Percentiles rank a stretch among this genome's conserved stretches.
Conservation (phyloP, 163 green algal genomes). For the Picocystis sp. region DNA sequence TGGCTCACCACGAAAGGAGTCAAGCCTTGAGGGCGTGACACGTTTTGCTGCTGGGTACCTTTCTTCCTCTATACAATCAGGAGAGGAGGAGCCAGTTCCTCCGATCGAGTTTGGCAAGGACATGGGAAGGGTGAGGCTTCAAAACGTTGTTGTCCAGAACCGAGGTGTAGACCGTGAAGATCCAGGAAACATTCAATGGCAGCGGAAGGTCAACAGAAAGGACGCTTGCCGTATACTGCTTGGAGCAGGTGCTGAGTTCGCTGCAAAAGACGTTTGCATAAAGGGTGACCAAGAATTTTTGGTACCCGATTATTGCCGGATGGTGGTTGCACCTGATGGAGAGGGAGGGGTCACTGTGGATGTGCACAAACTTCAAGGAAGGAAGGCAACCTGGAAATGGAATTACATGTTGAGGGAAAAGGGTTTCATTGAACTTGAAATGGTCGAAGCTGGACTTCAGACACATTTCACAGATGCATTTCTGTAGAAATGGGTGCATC, state of each 20-base stretch:
- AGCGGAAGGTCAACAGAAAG: constrained; percentile 32
- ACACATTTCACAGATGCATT: too few relatives aligned
- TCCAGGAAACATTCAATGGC: constrained; percentile 67
- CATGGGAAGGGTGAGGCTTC: constrained; percentile 53
- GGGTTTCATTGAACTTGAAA: constrained; percentile 11
- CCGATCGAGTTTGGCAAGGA: neutral
- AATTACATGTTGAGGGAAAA: constrained; percentile 17
- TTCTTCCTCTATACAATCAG: neutral
- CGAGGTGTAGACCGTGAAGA: constrained; percentile 59
- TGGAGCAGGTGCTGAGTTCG: constrained; percentile 72
- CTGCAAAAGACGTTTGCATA: constrained; percentile 57
- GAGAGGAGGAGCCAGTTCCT: neutral
- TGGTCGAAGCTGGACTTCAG: constrained; percentile 3
- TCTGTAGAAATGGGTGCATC: too few relatives aligned
- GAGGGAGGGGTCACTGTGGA: constrained; percentile 2
- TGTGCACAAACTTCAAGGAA: constrained; percentile 7
- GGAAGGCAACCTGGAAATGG: constrained; percentile 28
- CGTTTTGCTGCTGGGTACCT: constrained; percentile 12
- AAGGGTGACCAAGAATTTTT: constrained; percentile 36
- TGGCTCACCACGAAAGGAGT: neutral
- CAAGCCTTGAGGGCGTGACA: constrained; percentile 21
- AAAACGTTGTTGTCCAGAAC: constrained; percentile 67
- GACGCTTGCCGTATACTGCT: constrained; percentile 64
- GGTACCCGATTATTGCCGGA: constrained; percentile 42
- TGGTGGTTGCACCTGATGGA: constrained; percentile 23